Percentiles rank a stretch among this genome's conserved stretches.
phyloP scores from a whole-genome alignment of 2,329 filamentous ascomycete genomes.

The Fusarium continuum region DNA sequence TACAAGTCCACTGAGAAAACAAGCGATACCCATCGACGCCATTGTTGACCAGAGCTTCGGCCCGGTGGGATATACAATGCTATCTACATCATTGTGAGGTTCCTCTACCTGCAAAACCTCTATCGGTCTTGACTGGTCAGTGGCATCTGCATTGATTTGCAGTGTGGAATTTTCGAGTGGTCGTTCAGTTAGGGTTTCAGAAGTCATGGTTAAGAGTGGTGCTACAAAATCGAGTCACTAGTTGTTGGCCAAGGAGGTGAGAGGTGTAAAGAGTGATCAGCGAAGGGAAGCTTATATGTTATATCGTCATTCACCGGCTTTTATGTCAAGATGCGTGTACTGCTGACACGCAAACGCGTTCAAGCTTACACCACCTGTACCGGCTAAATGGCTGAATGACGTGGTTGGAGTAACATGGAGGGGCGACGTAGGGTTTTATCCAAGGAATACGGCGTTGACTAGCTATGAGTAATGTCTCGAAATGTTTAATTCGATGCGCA shows the following conservation, averaged over 20 bases:
- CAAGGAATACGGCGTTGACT: neutral
- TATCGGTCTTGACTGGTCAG: neutral
- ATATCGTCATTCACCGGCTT: rapidly evolving
- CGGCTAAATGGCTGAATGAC: constrained; percentile 1
- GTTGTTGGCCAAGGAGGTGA: rapidly evolving
- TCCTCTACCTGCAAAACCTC: constrained; percentile 20
- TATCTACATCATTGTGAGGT: neutral
- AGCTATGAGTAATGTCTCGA: neutral
- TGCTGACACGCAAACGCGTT: constrained; percentile 13
- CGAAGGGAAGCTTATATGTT: rapidly evolving
- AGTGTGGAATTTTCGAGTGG: rapidly evolving
- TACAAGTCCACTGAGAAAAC: constrained; percentile 39
- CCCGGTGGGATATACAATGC: constrained; percentile 15
- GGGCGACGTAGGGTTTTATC: neutral
- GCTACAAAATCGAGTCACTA: rapidly evolving
- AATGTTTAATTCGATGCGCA: neutral
- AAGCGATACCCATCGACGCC: constrained; percentile 34
- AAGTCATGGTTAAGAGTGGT: neutral
- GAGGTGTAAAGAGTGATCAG: rapidly evolving
- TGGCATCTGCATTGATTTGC: neutral
- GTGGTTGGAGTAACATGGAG: neutral
- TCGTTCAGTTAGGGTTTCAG: neutral
- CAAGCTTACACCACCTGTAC: neutral
- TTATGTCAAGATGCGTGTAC: neutral
- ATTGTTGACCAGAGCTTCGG: constrained; percentile 41